These are phyloP conservation scores for Kurtzmaniella natalensis DNA, from an alignment of 1,139 yeast genomes.

Conservation along the genomic window DNA sequence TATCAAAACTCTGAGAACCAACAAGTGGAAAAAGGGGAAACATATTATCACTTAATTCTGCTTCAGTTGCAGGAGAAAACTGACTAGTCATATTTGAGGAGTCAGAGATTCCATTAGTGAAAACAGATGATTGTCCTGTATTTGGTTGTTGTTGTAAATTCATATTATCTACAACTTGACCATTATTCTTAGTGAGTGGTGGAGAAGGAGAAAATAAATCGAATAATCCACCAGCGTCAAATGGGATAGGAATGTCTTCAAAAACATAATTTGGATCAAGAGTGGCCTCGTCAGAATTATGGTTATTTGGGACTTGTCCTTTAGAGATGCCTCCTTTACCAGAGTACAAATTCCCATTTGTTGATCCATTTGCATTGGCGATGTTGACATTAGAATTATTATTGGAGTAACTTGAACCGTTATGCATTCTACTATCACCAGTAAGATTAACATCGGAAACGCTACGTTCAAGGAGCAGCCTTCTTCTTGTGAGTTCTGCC, in stretches of 20 bases:
- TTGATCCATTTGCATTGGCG: not conserved
- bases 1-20: slow-evolving; percentile 41
- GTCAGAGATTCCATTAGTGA: not conserved
- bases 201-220: slow-evolving; percentile 21
- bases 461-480: slow-evolving; percentile 6
- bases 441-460: slow-evolving; percentile 7
- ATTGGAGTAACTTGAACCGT: not conserved
- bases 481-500: slow-evolving; percentile 6
- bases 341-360: not conserved
- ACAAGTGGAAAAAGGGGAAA: slow-evolving; percentile 53
- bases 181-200: slow-evolving; percentile 5
- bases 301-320: not conserved
- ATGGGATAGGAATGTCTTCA: slow-evolving; percentile 31
- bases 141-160: not conserved
- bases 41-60: slow-evolving; percentile 20
- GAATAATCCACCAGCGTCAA: slow-evolving; percentile 27
- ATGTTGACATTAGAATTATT: not conserved
- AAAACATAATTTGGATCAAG: slow-evolving; percentile 22
- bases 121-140: not conserved
- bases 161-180: not conserved
- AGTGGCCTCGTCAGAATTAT: not conserved
- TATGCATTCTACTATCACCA: not conserved
- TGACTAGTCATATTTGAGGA: not conserved
- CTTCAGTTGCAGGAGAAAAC: slow-evolving; percentile 2
- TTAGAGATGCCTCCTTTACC: not conserved